Evolutionary conservation across 257 asterid species (phyloP).

Genomic region (Nicotiana sylvestris): DNA sequence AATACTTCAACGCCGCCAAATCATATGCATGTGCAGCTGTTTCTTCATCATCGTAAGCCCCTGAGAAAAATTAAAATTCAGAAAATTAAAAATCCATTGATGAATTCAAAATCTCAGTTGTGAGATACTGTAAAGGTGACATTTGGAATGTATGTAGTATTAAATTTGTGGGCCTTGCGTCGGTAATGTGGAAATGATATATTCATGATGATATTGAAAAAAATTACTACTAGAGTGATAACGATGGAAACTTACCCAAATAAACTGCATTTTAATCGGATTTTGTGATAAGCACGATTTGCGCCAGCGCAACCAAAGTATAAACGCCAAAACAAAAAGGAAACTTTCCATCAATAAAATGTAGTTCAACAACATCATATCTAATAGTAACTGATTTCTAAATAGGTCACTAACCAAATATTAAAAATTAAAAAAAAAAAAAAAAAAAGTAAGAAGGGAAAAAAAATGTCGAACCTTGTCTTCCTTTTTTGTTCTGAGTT

Average conservation of each 20-base stretch:
- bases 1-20: slow-evolving; percentile 91
- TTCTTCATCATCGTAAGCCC: slow-evolving; percentile 91
- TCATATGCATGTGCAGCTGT: slow-evolving; percentile 99
- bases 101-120: too few species aligned
- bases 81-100: too few species aligned
- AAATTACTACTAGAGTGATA: slow-evolving; percentile 4
- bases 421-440: not conserved
- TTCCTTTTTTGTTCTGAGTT: slow-evolving; percentile 87
- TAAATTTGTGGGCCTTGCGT: not conserved
- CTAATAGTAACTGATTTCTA: not conserved
- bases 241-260: slow-evolving; percentile 55
- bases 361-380: slow-evolving; percentile 7
- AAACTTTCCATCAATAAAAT: not conserved
- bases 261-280: slow-evolving; percentile 65
- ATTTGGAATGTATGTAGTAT: not conserved
- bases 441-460: not conserved
- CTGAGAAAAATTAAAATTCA: slow-evolving; percentile 23
- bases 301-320: slow-evolving; percentile 24
- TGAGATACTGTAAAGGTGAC: too few species aligned
- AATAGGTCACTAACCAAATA: not conserved
- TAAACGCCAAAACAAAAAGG: not conserved
- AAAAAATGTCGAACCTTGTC: slow-evolving; percentile 56
- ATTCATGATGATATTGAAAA: not conserved
- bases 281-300: slow-evolving; percentile 29
- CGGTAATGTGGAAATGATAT: not conserved